Evolutionary conservation across 768 basidiomycete species (phyloP).

Genomic region (Chiua virens): DNA sequence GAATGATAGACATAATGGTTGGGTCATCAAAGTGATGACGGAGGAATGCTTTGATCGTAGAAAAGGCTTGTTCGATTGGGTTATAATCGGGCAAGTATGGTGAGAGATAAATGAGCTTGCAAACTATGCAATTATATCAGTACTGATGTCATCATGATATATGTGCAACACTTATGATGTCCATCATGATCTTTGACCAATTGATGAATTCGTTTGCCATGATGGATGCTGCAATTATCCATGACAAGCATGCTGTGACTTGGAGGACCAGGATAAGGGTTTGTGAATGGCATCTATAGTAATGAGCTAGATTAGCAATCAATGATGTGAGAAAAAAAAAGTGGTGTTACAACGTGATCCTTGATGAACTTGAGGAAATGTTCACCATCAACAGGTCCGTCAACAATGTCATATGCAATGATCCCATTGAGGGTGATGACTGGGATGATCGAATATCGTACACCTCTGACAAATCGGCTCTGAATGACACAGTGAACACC

Average conservation of each 20-base stretch:
- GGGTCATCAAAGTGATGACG: background rate
- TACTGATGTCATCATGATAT: no score
- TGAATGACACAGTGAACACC: slow-evolving; percentile 1
- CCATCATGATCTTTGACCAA: slow-evolving; percentile 16
- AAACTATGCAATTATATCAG: no score
- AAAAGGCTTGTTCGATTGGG: slow-evolving; percentile 9
- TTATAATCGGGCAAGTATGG: no score
- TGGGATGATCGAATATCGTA: slow-evolving; percentile 13
- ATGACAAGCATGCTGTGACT: slow-evolving; percentile 14
- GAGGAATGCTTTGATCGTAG: background rate
- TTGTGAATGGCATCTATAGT: background rate
- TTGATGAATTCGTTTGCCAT: slow-evolving; percentile 16
- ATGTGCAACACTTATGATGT: slow-evolving; percentile 12
- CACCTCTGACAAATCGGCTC: background rate
- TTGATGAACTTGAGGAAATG: slow-evolving; percentile 8
- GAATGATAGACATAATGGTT: background rate
- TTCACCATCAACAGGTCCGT: slow-evolving; percentile 12
- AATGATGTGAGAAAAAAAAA: no score
- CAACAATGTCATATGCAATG: slow-evolving; percentile 15
- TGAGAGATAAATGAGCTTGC: no score
- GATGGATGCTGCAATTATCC: slow-evolving; percentile 26
- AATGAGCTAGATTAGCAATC: no score
- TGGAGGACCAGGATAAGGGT: background rate
- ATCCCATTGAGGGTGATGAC: slow-evolving; percentile 21
- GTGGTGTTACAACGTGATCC: slow-evolving; percentile 4